phyloP scores from a whole-genome alignment of 1,284 basidiomycete genomes.

The Rhodotorula sp. region DNA sequence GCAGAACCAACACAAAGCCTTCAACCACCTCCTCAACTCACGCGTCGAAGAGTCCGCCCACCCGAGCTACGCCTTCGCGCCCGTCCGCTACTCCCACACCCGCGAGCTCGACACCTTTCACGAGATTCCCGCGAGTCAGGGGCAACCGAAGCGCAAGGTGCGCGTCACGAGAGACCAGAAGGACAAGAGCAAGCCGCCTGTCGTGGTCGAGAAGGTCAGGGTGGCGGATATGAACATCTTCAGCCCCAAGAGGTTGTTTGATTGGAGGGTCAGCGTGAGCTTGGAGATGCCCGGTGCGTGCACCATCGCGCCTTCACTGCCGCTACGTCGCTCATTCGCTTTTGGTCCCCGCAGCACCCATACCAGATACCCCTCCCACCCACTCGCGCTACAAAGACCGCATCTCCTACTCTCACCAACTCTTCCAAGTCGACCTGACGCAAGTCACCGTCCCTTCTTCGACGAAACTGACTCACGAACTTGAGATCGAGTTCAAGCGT shows the following conservation, averaged over 20 bases:
- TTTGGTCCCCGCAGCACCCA: conserved; percentile 28
- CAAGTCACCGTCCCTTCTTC: conserved; percentile 60
- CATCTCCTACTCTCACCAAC: conserved; percentile 87
- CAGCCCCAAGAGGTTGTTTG: conserved; percentile 75
- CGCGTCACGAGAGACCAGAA: conserved; percentile 82
- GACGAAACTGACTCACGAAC: conserved; percentile 52
- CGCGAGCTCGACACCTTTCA: conserved; percentile 79
- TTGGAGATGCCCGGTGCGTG: conserved; percentile 62
- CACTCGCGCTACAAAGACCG: conserved; percentile 74
- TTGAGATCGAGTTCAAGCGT: conserved; percentile 59
- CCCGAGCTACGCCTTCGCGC: conserved; percentile 56
- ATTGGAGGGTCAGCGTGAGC: conserved; percentile 90
- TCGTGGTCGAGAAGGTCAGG: conserved; percentile 69
- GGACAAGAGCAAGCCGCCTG: conserved; percentile 56
- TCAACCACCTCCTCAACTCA: conserved; percentile 79
- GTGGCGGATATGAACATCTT: conserved; percentile 85
- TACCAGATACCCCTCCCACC: conserved; percentile 45
- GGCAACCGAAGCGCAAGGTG: conserved; percentile 58
- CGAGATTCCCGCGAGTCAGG: conserved; percentile 39
- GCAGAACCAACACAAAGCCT: conserved; percentile 79
- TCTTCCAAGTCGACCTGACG: conserved; percentile 88
- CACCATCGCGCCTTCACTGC: not conserved
- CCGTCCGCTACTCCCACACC: conserved; percentile 73
- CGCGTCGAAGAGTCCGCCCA: conserved; percentile 60
- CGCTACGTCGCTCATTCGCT: too few relatives aligned